phyloP scores from a whole-genome alignment of 2,329 filamentous ascomycete species.

The Hymenoscyphus infarciens region DNA sequence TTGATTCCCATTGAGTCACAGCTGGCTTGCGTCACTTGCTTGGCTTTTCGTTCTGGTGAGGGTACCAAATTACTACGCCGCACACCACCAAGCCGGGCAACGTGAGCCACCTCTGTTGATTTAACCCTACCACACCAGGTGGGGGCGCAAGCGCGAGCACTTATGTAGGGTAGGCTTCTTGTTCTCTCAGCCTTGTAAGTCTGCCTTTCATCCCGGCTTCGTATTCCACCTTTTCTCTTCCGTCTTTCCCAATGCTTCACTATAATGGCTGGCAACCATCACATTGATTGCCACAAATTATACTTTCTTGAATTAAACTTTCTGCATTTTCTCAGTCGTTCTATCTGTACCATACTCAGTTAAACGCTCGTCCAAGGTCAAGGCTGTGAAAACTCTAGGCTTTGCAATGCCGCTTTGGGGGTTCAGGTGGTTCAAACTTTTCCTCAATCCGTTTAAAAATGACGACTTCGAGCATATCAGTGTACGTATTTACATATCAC shows the following conservation, averaged over 20 bases:
- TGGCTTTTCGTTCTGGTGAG: too few relatives aligned
- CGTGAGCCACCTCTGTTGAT: not conserved
- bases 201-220: not conserved
- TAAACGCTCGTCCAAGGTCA: not conserved
- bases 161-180: not conserved
- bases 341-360: not conserved
- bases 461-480: slow-evolving; percentile 27
- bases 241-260: not conserved
- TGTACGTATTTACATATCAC: slow-evolving; percentile 3
- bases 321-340: not conserved
- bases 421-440: slow-evolving; percentile 26
- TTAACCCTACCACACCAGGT: not conserved
- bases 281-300: not conserved
- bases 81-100: not conserved
- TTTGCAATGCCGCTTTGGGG: slow-evolving; percentile 24
- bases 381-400: not conserved
- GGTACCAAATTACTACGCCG: too few relatives aligned
- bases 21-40: too few relatives aligned
- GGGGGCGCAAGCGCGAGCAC: too few relatives aligned
- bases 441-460: slow-evolving; percentile 24
- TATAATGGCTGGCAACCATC: not conserved
- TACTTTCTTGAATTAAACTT: not conserved
- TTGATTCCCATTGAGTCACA: too few relatives aligned
- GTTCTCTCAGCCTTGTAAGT: not conserved
- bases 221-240: not conserved